Conservation (phyloP, 768 basidiomycete species). For the Hydnum rufescens region DNA sequence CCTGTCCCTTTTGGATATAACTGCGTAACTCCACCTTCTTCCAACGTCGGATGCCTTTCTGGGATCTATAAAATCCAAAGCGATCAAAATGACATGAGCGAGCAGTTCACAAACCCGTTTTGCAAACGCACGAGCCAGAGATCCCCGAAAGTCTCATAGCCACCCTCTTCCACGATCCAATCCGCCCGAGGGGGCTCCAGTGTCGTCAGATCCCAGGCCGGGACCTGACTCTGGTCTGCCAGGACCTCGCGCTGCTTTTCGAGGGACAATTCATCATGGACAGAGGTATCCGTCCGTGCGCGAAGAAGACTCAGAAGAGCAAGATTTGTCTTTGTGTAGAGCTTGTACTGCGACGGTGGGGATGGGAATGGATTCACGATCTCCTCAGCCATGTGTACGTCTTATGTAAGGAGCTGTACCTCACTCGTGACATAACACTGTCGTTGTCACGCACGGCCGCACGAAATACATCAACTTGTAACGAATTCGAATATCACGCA, state of each 20-base stretch:
- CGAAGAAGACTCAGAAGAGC: conserved; percentile 41
- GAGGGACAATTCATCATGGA: conserved; percentile 16
- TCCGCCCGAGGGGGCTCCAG: conserved; percentile 77
- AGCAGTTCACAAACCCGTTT: too few relatives aligned
- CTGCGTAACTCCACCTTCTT: conserved; percentile 60
- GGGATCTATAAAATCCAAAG: conserved; percentile 19
- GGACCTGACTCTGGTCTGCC: conserved; percentile 50
- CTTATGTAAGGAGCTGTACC: too few relatives aligned
- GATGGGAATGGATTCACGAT: conserved; percentile 61
- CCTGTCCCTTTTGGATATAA: conserved; percentile 57
- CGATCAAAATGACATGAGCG: too few relatives aligned
- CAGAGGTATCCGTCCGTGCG: conserved; percentile 23
- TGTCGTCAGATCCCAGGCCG: conserved; percentile 54
- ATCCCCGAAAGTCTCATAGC: conserved; percentile 73
- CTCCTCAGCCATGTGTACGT: too few relatives aligned
- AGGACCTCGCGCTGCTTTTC: conserved; percentile 27
- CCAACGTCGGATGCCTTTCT: conserved; percentile 67
- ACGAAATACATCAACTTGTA: too few relatives aligned
- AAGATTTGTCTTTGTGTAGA: conserved; percentile 58
- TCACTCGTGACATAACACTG: too few relatives aligned
- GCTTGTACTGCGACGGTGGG: conserved; percentile 66
- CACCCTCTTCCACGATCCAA: conserved; percentile 74
- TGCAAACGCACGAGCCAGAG: conserved; percentile 75
- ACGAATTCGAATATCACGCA: too few relatives aligned
- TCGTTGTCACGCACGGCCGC: too few relatives aligned